phyloP scores from a whole-genome alignment of 768 basidiomycete species.

The Hericium alpestre region DNA sequence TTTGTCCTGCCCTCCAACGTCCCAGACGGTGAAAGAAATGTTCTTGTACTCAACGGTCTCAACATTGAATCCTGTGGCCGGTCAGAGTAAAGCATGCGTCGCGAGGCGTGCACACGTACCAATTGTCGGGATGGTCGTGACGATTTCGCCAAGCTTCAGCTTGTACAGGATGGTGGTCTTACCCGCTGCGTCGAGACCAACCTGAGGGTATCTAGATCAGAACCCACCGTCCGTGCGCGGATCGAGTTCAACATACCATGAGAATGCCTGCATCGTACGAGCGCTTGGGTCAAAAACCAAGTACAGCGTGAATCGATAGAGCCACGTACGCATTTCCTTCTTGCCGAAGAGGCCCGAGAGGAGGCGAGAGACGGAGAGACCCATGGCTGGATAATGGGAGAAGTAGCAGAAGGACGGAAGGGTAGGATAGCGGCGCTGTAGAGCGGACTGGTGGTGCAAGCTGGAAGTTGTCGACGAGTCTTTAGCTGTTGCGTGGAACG shows the following conservation, averaged over 20 bases:
- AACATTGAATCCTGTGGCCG: constrained; percentile 87
- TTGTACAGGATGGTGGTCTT: constrained; percentile 99
- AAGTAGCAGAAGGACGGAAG: neutral
- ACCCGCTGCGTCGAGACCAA: constrained; percentile 98
- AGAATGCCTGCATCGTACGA: constrained; percentile 68
- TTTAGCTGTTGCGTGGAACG: neutral
- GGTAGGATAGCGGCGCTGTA: neutral
- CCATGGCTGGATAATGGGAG: constrained; percentile 36
- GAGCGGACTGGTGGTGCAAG: constrained; percentile 7
- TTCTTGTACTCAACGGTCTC: constrained; percentile 99
- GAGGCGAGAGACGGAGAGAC: constrained; percentile 64
- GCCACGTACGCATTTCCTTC: constrained; percentile 94
- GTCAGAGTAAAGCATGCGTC: constrained; percentile 12
- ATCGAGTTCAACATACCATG: constrained; percentile 48
- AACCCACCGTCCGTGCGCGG: neutral
- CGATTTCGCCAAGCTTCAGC: constrained; percentile 99
- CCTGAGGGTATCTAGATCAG: constrained; percentile 34
- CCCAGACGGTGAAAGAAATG: constrained; percentile 99
- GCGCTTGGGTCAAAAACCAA: constrained; percentile 10
- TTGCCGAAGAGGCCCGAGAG: constrained; percentile 88
- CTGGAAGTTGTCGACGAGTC: neutral
- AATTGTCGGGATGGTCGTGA: constrained; percentile 99
- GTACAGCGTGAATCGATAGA: constrained; percentile 19
- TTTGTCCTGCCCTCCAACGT: constrained; percentile 99
- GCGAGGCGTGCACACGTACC: constrained; percentile 43